A percentile compares a stretch with the other conserved stretches of the same genome.
Conservation (phyloP, 106 monocot species). For the Posidonia australis region DNA sequence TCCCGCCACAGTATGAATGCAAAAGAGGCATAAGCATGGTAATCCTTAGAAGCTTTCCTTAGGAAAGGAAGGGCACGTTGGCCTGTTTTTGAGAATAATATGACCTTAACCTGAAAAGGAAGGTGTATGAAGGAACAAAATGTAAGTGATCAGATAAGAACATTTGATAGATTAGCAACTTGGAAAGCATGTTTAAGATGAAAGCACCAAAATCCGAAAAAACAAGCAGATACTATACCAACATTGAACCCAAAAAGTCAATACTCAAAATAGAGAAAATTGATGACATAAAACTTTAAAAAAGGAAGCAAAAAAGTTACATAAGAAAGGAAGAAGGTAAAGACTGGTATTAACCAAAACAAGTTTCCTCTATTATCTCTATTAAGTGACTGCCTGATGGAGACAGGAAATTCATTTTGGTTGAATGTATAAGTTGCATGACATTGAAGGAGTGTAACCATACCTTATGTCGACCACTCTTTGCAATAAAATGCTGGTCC, state of each 20-base stretch:
- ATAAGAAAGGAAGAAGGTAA: too few species aligned
- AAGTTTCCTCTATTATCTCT: too few species aligned
- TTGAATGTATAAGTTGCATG: too few species aligned
- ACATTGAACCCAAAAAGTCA: too few species aligned
- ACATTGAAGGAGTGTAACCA: neutral
- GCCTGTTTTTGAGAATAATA: slow-evolving; percentile 83
- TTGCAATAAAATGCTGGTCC: slow-evolving; percentile 59
- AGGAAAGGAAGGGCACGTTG: slow-evolving; percentile 83
- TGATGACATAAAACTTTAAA: too few species aligned
- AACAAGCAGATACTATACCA: too few species aligned
- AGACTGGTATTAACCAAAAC: too few species aligned
- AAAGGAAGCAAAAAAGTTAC: too few species aligned
- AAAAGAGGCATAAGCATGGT: slow-evolving; percentile 71
- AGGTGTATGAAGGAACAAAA: slow-evolving; percentile 4
- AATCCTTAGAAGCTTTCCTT: slow-evolving; percentile 67
- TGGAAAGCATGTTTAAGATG: neutral
- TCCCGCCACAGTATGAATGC: slow-evolving; percentile 73
- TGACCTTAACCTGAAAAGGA: slow-evolving; percentile 60
- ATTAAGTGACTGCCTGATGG: too few species aligned
- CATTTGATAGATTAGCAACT: neutral
- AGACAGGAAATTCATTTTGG: too few species aligned
- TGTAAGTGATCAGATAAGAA: neutral
- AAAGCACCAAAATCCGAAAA: too few species aligned
- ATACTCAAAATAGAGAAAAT: too few species aligned
- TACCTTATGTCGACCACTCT: slow-evolving; percentile 76